phyloP scores from a whole-genome alignment of 2,329 filamentous ascomycete genomes.

The Capronia americana region DNA sequence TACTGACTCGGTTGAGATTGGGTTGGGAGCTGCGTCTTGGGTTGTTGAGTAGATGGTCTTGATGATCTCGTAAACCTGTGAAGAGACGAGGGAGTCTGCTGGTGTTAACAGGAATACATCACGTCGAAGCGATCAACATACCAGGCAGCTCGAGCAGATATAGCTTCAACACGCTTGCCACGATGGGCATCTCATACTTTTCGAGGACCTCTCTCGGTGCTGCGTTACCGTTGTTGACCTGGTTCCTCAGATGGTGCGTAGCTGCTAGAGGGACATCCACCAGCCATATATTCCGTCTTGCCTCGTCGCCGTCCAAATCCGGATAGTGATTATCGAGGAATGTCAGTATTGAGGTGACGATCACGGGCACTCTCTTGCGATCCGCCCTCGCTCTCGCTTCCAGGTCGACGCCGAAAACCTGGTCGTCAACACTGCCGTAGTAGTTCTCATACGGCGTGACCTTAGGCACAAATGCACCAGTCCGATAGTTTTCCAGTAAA shows the following conservation, averaged over 20 bases:
- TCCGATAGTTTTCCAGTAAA: conserved; percentile 94
- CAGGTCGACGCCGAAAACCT: conserved; percentile 97
- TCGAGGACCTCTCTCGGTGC: conserved; percentile 77
- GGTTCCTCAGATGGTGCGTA: conserved; percentile 81
- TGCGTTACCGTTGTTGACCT: conserved; percentile 84
- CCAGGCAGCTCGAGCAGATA: conserved; percentile 94
- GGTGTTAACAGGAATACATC: conserved; percentile 7
- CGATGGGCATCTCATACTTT: conserved; percentile 90
- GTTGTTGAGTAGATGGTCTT: conserved; percentile 94
- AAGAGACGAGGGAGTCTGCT: conserved; percentile 93
- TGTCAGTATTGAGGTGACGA: conserved; percentile 90
- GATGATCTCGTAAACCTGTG: conserved; percentile 97
- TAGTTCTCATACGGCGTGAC: conserved; percentile 98
- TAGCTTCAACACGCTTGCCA: conserved; percentile 89
- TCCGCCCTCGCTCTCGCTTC: conserved; percentile 92
- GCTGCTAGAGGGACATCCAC: conserved; percentile 85
- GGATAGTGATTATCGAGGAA: conserved; percentile 97
- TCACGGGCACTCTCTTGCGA: conserved; percentile 89
- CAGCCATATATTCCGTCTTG: conserved; percentile 89
- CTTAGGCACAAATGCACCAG: conserved; percentile 86
- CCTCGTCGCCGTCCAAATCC: conserved; percentile 94
- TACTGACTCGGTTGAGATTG: conserved; percentile 46
- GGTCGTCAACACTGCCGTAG: conserved; percentile 96
- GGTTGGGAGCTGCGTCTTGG: conserved; percentile 75
- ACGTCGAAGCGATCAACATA: conserved; percentile 55